A percentile compares a stretch with the other conserved stretches of the same genome.
These are phyloP conservation scores for Anacardium occidentale DNA, from an alignment of 345 rosid species.

Conservation along the genomic window DNA sequence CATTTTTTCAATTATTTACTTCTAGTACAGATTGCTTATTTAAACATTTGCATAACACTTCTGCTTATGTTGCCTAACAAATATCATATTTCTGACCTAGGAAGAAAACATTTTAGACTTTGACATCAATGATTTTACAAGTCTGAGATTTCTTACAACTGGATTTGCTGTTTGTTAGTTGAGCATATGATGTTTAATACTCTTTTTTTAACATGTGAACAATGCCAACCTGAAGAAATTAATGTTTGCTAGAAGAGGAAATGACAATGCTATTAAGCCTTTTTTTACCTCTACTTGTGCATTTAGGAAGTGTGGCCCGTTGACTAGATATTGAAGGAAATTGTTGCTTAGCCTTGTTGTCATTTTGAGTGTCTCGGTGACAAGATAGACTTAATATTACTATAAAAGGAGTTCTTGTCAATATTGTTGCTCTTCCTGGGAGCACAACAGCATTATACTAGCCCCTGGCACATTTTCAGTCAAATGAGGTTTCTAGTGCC, in stretches of 20 bases:
- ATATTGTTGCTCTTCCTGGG: no score
- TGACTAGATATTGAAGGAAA: neutral
- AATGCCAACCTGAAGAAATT: no score
- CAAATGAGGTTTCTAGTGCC: neutral
- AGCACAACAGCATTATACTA: no score
- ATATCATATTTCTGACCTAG: neutral
- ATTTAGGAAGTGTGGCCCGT: neutral
- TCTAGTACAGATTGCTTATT: neutral
- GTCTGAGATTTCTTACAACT: slow-evolving; percentile 1
- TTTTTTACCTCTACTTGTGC: neutral
- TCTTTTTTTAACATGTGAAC: neutral
- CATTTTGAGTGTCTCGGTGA: neutral
- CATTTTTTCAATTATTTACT: neutral
- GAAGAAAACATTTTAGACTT: neutral
- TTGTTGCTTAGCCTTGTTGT: neutral
- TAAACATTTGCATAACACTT: neutral
- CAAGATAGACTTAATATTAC: neutral
- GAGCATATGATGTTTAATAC: neutral
- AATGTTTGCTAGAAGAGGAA: no score
- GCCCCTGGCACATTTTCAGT: no score
- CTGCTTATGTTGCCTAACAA: neutral
- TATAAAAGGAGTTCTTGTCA: no score
- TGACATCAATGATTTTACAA: neutral
- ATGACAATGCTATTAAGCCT: neutral
- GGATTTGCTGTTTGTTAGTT: neutral